These are phyloP conservation scores for Tricholoma flavovirens DNA, from an alignment of 768 basidiomycete species.

Conservation along the genomic window DNA sequence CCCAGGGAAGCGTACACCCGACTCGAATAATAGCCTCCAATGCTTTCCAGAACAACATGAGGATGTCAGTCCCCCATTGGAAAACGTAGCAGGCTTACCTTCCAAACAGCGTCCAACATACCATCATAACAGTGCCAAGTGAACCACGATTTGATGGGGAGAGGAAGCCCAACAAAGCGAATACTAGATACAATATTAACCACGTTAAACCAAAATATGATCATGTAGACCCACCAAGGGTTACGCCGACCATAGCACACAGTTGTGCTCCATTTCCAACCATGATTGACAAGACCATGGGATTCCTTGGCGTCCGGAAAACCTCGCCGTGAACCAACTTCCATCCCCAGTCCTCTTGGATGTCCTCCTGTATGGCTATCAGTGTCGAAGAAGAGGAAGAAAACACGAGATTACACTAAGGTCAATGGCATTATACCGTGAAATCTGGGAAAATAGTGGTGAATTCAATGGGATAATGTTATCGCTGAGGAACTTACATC, in stretches of 20 bases:
- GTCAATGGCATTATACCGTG: conserved; percentile 93
- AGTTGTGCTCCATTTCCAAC: conserved; percentile 90
- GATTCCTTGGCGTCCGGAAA: conserved; percentile 75
- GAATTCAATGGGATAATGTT: background rate
- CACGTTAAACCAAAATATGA: background rate
- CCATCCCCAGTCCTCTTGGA: conserved; percentile 98
- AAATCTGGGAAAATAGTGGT: conserved; percentile 52
- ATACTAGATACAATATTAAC: conserved; percentile 43
- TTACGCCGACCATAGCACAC: conserved; percentile 81
- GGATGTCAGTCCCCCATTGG: background rate
- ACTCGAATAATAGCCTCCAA: conserved; percentile 86
- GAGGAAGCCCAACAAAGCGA: conserved; percentile 88
- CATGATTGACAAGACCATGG: conserved; percentile 76
- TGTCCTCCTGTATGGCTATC: conserved; percentile 64
- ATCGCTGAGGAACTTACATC: conserved; percentile 51
- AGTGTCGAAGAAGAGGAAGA: background rate
- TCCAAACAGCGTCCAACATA: conserved; percentile 93
- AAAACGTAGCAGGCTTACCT: conserved; percentile 39
- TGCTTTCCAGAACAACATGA: conserved; percentile 32
- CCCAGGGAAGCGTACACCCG: conserved; percentile 77
- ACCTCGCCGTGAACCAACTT: conserved; percentile 96
- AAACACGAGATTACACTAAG: conserved; percentile 53
- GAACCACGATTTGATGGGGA: conserved; percentile 95
- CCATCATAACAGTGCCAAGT: conserved; percentile 89
- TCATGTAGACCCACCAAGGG: conserved; percentile 51